Conservation (phyloP, 2,329 filamentous ascomycete genomes). For the Knufia petricola region DNA sequence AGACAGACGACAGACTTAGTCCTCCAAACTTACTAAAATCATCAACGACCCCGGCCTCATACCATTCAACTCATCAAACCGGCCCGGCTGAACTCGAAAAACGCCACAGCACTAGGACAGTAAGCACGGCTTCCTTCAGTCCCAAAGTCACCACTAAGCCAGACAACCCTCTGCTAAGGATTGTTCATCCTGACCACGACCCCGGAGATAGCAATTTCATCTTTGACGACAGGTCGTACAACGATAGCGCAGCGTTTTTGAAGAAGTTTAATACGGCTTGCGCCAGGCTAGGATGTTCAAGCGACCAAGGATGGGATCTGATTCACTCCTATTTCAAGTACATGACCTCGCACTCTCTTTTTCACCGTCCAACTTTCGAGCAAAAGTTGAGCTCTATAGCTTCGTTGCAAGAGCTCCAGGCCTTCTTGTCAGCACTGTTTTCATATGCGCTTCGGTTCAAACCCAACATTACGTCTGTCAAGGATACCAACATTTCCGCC, state of each 20-base stretch:
- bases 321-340: conserved; percentile 24
- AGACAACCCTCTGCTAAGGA: conserved; percentile 4
- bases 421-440: conserved; percentile 27
- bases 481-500: conserved; percentile 2
- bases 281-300: conserved; percentile 1
- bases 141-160: background rate
- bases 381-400: conserved; percentile 21
- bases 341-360: conserved; percentile 28
- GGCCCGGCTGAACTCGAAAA: background rate
- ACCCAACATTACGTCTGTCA: background rate
- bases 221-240: background rate
- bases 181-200: background rate
- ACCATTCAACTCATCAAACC: conserved; percentile 2
- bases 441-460: conserved; percentile 22
- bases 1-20: conserved; percentile 7
- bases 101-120: background rate
- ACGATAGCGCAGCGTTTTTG: background rate
- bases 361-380: conserved; percentile 26
- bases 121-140: background rate
- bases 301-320: conserved; percentile 1
- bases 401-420: conserved; percentile 18
- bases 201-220: background rate
- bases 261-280: conserved; percentile 1
- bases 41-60: conserved; percentile 16
- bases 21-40: conserved; percentile 17